A percentile compares a stretch with the other conserved stretches of the same genome.
Evolutionary conservation across 495 filamentous ascomycete genomes (phyloP).

Genomic region (Neurospora sp.): DNA sequence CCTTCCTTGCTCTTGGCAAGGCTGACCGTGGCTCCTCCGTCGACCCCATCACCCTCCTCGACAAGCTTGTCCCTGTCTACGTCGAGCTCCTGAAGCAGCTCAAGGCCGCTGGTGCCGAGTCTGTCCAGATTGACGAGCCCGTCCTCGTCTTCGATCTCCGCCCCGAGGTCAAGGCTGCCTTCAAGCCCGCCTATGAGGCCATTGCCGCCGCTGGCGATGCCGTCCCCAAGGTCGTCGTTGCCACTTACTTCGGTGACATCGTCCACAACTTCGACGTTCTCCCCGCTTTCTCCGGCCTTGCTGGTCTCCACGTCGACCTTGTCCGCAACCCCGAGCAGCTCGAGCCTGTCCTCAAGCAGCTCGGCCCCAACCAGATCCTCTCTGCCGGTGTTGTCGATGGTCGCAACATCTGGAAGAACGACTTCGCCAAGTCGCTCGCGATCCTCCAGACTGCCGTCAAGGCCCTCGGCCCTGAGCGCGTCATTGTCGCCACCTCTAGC

Average conservation of each 20-base stretch:
- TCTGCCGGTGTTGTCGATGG: slow-evolving; percentile 95
- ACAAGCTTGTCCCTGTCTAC: slow-evolving; percentile 86
- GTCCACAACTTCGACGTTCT: slow-evolving; percentile 95
- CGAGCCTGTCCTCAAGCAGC: slow-evolving; percentile 80
- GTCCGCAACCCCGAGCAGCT: slow-evolving; percentile 98
- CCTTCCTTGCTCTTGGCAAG: slow-evolving; percentile 93
- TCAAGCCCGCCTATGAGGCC: slow-evolving; percentile 95
- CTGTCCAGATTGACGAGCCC: slow-evolving; percentile 96
- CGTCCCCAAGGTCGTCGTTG: slow-evolving; percentile 71
- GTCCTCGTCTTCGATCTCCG: slow-evolving; percentile 87
- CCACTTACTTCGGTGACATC: slow-evolving; percentile 99
- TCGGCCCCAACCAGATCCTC: slow-evolving; percentile 78
- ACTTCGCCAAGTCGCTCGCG: slow-evolving; percentile 85
- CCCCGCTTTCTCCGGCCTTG: slow-evolving; percentile 47
- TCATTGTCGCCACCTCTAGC: slow-evolving; percentile 91
- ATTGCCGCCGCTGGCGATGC: slow-evolving; percentile 62
- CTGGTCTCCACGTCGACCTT: slow-evolving; percentile 87
- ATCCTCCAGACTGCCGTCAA: slow-evolving; percentile 78
- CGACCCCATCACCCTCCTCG: slow-evolving; percentile 82
- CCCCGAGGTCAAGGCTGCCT: slow-evolving; percentile 81
- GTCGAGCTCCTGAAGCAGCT: slow-evolving; percentile 80
- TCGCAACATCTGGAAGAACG: slow-evolving; percentile 99
- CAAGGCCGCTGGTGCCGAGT: slow-evolving; percentile 89
- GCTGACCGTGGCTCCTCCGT: slow-evolving; percentile 88
- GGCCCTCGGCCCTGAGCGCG: slow-evolving; percentile 89